Conservation (phyloP, 2,329 filamentous ascomycete genomes). For the Bimuria novae-zelandiae region DNA sequence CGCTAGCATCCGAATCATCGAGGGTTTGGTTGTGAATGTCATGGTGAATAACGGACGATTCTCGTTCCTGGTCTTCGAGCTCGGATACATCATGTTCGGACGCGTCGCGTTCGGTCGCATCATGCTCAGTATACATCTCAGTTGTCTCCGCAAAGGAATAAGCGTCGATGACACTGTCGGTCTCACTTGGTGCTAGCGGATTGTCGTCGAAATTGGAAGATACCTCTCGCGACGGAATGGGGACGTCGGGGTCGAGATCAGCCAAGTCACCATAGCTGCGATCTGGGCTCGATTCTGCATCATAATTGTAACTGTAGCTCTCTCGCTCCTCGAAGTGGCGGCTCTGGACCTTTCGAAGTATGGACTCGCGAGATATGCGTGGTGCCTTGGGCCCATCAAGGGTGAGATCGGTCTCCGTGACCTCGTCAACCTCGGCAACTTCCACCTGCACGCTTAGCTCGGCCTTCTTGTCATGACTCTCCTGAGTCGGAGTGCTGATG, state of each 20-base stretch:
- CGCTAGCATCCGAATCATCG: conserved; percentile 59
- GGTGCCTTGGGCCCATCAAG: conserved; percentile 66
- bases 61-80: conserved; percentile 48
- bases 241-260: conserved; percentile 80
- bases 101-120: conserved; percentile 50
- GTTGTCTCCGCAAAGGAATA: conserved; percentile 62
- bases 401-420: conserved; percentile 38
- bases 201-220: conserved; percentile 62
- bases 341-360: conserved; percentile 82
- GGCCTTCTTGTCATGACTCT: conserved; percentile 37
- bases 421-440: conserved; percentile 41
- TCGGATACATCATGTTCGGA: conserved; percentile 46
- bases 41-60: conserved; percentile 63
- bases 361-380: conserved; percentile 90
- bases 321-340: conserved; percentile 57
- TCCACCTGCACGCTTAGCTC: conserved; percentile 36
- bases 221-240: conserved; percentile 85
- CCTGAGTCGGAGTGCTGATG: conserved; percentile 42
- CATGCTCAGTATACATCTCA: conserved; percentile 62
- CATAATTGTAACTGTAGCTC: conserved; percentile 32
- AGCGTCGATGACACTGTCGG: conserved; percentile 57
- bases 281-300: conserved; percentile 59
- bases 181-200: conserved; percentile 63
- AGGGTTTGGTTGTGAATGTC: conserved; percentile 35
- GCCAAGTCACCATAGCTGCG: conserved; percentile 58